Conservation (phyloP, 202 grass and related monocot species). For the Setaria viridis region DNA sequence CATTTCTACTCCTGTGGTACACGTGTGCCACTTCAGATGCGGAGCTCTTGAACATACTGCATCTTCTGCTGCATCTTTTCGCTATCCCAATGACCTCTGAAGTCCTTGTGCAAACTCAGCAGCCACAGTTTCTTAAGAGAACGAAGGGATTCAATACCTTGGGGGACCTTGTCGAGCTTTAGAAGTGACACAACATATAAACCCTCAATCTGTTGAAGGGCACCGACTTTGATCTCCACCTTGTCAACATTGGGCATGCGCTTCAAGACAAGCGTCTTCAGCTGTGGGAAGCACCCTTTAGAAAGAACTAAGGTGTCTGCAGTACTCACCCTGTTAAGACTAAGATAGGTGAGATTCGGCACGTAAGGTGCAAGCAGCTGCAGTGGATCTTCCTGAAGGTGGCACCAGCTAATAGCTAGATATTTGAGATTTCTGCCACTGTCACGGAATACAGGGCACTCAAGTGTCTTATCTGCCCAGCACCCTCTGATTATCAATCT, state of each 20-base stretch:
- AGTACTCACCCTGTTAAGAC: conserved; percentile 22
- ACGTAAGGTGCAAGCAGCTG: conserved; percentile 19
- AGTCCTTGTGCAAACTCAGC: background rate
- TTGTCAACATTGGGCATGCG: conserved; percentile 34
- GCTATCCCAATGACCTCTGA: background rate
- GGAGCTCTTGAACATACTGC: conserved; percentile 6
- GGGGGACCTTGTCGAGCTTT: conserved; percentile 34
- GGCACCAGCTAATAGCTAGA: conserved; percentile 48
- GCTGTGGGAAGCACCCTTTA: conserved; percentile 9
- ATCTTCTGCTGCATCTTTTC: background rate
- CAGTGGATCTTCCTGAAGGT: conserved; percentile 41
- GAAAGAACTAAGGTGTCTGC: conserved; percentile 33
- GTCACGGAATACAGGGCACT: conserved; percentile 31
- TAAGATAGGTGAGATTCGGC: conserved; percentile 39
- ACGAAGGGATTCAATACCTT: conserved; percentile 45
- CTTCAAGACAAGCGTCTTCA: conserved; percentile 39
- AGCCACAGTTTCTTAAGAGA: conserved; percentile 46
- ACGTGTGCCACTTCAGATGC: background rate
- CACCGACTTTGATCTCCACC: conserved; percentile 30
- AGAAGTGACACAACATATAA: conserved; percentile 31
- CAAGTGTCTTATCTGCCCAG: conserved; percentile 11
- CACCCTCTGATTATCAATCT: conserved; percentile 43
- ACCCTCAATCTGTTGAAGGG: conserved; percentile 38
- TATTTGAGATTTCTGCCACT: conserved; percentile 22
- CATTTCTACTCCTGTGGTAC: too few relatives aligned